A percentile compares a stretch with the other conserved stretches of the same genome.
These are phyloP conservation scores for Byssochlamys sp. DNA, from an alignment of 2,329 filamentous ascomycete genomes.

Conservation along the genomic window DNA sequence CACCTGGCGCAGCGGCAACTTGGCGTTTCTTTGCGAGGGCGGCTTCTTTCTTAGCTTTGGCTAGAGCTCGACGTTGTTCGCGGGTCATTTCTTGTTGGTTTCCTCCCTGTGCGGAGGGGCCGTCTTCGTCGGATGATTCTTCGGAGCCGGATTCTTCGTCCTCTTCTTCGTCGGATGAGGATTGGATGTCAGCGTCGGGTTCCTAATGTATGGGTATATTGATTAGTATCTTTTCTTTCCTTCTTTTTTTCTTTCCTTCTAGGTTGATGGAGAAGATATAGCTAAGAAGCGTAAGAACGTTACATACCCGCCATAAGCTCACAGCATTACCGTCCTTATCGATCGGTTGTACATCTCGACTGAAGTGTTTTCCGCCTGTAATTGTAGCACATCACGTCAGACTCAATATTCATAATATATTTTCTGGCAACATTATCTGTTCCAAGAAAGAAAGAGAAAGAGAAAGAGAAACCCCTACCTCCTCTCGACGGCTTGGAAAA, in stretches of 20 bases:
- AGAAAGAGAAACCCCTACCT: conserved; percentile 1
- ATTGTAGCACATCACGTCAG: neutral
- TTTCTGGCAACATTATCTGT: neutral
- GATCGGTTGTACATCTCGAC: conserved; percentile 75
- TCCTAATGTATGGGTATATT: conserved; percentile 17
- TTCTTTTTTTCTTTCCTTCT: conserved; percentile 3
- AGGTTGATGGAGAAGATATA: conserved; percentile 1
- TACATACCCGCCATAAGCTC: conserved; percentile 70
- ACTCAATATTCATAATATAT: neutral
- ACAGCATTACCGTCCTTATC: conserved; percentile 82
- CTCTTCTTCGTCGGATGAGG: conserved; percentile 38
- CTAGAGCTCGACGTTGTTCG: conserved; percentile 76
- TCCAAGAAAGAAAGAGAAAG: neutral
- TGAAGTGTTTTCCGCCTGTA: conserved; percentile 88
- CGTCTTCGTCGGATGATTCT: conserved; percentile 41
- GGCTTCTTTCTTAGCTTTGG: conserved; percentile 84
- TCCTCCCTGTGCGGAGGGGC: conserved; percentile 39
- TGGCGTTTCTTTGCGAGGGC: conserved; percentile 69
- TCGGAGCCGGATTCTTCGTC: conserved; percentile 40
- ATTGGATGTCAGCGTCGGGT: conserved; percentile 23
- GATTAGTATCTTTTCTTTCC: conserved; percentile 1
- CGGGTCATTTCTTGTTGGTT: conserved; percentile 53
- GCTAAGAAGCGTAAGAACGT: conserved; percentile 2
- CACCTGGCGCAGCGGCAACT: conserved; percentile 67
- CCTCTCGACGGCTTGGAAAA: conserved; percentile 11